A percentile compares a stretch with the other conserved stretches of the same genome.
These are phyloP conservation scores for Lepidium africanum DNA, from an alignment of 345 rosid species.

Conservation along the genomic window DNA sequence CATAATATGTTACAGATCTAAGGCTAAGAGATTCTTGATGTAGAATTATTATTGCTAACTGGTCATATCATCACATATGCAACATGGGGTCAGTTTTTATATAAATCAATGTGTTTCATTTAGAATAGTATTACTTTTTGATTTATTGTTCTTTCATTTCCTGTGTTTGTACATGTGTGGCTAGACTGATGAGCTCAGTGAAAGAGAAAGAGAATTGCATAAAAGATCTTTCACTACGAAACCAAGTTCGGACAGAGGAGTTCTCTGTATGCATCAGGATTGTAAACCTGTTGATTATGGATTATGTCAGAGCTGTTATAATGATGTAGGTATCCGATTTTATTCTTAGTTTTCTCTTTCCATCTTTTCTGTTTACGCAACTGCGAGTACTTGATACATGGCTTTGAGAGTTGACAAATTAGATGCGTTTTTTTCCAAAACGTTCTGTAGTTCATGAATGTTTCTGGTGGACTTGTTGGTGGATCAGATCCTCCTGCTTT, in stretches of 20 bases:
- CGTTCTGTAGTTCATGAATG: constrained; percentile 43
- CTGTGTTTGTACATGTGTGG: neutral
- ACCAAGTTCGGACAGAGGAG: constrained; percentile 22
- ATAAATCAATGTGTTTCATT: too few relatives aligned
- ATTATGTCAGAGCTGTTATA: constrained; percentile 67
- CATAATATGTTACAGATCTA: neutral
- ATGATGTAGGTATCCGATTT: constrained; percentile 35
- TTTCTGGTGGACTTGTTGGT: constrained; percentile 74
- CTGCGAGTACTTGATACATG: neutral
- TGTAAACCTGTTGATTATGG: constrained; percentile 45
- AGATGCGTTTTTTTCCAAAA: neutral
- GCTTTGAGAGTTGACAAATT: neutral
- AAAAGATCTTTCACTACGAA: constrained; percentile 22
- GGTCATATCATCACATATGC: neutral
- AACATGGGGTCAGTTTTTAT: too few relatives aligned
- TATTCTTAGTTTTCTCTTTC: neutral
- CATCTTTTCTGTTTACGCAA: neutral
- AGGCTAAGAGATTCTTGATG: too few relatives aligned
- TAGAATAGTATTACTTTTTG: too few relatives aligned
- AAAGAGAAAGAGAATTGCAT: constrained; percentile 44
- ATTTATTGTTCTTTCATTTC: neutral
- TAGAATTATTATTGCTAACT: neutral
- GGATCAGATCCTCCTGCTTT: constrained; percentile 91
- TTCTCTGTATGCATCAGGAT: constrained; percentile 69
- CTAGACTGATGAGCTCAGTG: constrained; percentile 68